phyloP scores from a whole-genome alignment of 495 filamentous ascomycete genomes.

The Penicillium macrosclerotiorum region DNA sequence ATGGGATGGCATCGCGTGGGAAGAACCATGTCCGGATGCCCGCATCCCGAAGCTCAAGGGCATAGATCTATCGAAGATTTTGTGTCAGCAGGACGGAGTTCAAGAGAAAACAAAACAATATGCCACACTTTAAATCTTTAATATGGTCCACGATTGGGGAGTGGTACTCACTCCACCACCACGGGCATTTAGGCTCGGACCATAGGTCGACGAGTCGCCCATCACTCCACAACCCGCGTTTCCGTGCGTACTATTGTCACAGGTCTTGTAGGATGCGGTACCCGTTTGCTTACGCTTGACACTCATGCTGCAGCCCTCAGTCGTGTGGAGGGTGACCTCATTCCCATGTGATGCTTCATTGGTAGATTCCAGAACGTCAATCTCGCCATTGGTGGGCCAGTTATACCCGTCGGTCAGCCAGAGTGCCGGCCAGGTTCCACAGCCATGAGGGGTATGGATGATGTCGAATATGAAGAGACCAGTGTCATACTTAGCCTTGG shows the following conservation, averaged over 20 bases:
- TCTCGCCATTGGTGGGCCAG: conserved; percentile 56
- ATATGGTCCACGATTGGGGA: neutral
- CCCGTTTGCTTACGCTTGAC: conserved; percentile 46
- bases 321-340: conserved; percentile 44
- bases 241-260: conserved; percentile 33
- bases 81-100: neutral
- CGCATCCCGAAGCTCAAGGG: conserved; percentile 34
- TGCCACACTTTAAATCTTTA: neutral
- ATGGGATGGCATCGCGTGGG: conserved; percentile 36
- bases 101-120: too few relatives aligned
- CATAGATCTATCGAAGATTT: conserved; percentile 21
- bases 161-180: conserved; percentile 41
- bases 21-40: conserved; percentile 54
- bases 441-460: conserved; percentile 37
- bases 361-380: conserved; percentile 47
- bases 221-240: conserved; percentile 47
- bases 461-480: conserved; percentile 57
- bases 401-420: conserved; percentile 61
- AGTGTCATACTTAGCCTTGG: conserved; percentile 46
- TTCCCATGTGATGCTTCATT: conserved; percentile 45
- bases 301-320: conserved; percentile 41
- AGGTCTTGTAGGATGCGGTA: conserved; percentile 24
- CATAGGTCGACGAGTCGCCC: conserved; percentile 32
- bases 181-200: conserved; percentile 38
- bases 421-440: conserved; percentile 51